Percentiles rank a stretch among this genome's conserved stretches.
phyloP scores from a whole-genome alignment of 108 stramenopile species.

The Nitzschia palea region DNA sequence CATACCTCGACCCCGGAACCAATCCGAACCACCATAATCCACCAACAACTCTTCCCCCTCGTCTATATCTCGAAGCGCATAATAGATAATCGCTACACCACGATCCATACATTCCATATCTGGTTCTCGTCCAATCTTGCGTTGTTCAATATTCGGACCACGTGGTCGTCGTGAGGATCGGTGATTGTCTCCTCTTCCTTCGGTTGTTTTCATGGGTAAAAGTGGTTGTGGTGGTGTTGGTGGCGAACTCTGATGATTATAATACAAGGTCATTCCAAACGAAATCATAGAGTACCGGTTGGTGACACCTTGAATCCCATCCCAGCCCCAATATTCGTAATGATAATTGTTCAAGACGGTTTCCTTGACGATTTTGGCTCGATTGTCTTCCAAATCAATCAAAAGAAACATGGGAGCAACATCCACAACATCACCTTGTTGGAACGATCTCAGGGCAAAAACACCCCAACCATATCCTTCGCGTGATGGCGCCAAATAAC shows the following conservation, averaged over 20 bases:
- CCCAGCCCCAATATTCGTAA: slow-evolving; percentile 26
- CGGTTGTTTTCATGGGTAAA: background rate
- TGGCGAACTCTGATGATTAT: slow-evolving; percentile 23
- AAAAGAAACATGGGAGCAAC: slow-evolving; percentile 28
- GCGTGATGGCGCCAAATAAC: slow-evolving; percentile 6
- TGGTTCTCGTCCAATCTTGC: slow-evolving; percentile 8
- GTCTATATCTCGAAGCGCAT: slow-evolving; percentile 20
- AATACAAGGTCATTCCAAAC: slow-evolving; percentile 25
- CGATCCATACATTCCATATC: slow-evolving; percentile 3
- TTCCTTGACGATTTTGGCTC: slow-evolving; percentile 10
- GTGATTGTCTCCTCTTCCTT: background rate
- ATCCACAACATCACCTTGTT: slow-evolving; percentile 27
- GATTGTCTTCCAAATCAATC: slow-evolving; percentile 12
- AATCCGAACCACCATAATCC: slow-evolving; percentile 21
- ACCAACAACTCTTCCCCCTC: slow-evolving; percentile 32
- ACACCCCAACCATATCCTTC: slow-evolving; percentile 32
- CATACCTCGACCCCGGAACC: slow-evolving; percentile 32
- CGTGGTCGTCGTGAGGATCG: background rate
- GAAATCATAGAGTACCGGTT: slow-evolving; percentile 2
- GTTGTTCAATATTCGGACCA: slow-evolving; percentile 22
- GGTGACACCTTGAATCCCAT: background rate
- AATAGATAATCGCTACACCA: slow-evolving; percentile 6
- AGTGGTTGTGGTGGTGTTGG: background rate
- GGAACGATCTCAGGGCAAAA: slow-evolving; percentile 17
- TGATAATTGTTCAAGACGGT: slow-evolving; percentile 27